Evolutionary conservation across 371 early-diverging fungal species (phyloP).

Genomic region (Catenaria anguillulae): DNA sequence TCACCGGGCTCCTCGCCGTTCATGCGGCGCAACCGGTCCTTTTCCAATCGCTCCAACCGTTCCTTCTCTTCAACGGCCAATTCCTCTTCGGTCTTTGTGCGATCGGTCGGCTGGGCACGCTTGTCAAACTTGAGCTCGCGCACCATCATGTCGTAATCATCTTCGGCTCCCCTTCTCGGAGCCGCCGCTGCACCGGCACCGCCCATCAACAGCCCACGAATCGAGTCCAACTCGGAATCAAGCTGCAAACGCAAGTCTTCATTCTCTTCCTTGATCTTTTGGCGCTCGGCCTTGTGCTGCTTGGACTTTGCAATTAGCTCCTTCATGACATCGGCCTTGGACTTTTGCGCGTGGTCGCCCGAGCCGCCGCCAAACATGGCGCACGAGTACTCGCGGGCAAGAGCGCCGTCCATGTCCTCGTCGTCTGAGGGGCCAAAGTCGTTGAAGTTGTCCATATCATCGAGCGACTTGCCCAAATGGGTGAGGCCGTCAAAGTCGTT

Average conservation of each 20-base stretch:
- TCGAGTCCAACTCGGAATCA: constrained; percentile 71
- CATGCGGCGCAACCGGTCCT: constrained; percentile 73
- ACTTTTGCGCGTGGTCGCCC: constrained; percentile 30
- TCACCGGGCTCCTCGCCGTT: constrained; percentile 36
- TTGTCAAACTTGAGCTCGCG: constrained; percentile 63
- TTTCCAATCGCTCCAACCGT: constrained; percentile 69
- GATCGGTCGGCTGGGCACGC: constrained; percentile 75
- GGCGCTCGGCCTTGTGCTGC: constrained; percentile 77
- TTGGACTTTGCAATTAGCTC: constrained; percentile 95
- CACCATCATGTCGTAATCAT: constrained; percentile 57
- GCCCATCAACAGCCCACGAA: constrained; percentile 47
- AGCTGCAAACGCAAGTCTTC: constrained; percentile 58
- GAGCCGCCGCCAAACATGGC: constrained; percentile 3
- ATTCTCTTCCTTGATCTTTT: constrained; percentile 64
- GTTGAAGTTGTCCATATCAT: constrained; percentile 66
- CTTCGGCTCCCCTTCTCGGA: constrained; percentile 4
- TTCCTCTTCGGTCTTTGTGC: constrained; percentile 88
- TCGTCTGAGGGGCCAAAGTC: constrained; percentile 81
- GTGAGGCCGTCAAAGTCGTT: constrained; percentile 52
- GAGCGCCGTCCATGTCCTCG: constrained; percentile 15
- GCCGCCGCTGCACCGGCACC: constrained; percentile 8
- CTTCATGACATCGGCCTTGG: constrained; percentile 85
- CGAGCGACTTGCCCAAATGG: constrained; percentile 79
- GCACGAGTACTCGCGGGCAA: not conserved
- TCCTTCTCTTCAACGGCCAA: constrained; percentile 64